These are phyloP conservation scores for Apophysomyces variabilis DNA, from an alignment of 371 early-diverging fungal genomes.

Conservation along the genomic window DNA sequence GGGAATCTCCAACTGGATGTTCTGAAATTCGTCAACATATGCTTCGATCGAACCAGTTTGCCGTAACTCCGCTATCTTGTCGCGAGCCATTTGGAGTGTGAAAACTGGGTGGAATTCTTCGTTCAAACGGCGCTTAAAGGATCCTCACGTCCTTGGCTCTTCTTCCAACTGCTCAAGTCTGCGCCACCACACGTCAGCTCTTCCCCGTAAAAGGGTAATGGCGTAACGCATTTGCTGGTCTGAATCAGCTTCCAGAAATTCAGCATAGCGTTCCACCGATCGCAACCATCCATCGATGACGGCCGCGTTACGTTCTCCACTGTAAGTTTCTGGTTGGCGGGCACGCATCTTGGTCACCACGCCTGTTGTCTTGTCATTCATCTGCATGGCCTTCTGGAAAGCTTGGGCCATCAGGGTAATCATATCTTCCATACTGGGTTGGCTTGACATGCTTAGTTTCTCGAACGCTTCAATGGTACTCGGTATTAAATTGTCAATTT, in stretches of 20 bases:
- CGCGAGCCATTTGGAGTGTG: slow-evolving; percentile 13
- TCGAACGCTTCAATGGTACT: no score
- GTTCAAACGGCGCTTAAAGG: not conserved
- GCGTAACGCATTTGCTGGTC: not conserved
- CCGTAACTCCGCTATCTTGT: not conserved
- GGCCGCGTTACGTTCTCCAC: no score
- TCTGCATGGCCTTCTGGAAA: no score
- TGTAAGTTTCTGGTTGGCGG: no score
- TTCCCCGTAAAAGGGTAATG: not conserved
- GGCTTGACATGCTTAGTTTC: no score
- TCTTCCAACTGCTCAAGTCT: not conserved
- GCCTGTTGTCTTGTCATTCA: no score
- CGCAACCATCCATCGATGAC: not conserved
- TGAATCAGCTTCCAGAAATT: not conserved
- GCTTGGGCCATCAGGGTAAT: no score
- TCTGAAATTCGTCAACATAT: not conserved
- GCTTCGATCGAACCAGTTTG: not conserved
- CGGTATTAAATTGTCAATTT: no score
- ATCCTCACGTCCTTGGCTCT: not conserved
- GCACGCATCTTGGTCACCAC: no score
- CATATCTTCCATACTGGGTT: no score
- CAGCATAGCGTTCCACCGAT: not conserved
- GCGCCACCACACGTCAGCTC: slow-evolving; percentile 9
- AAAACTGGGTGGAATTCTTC: not conserved
- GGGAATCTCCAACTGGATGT: not conserved